phyloP scores from a whole-genome alignment of 225 moss, liverwort and hornwort species.

The Climacium dendroides region DNA sequence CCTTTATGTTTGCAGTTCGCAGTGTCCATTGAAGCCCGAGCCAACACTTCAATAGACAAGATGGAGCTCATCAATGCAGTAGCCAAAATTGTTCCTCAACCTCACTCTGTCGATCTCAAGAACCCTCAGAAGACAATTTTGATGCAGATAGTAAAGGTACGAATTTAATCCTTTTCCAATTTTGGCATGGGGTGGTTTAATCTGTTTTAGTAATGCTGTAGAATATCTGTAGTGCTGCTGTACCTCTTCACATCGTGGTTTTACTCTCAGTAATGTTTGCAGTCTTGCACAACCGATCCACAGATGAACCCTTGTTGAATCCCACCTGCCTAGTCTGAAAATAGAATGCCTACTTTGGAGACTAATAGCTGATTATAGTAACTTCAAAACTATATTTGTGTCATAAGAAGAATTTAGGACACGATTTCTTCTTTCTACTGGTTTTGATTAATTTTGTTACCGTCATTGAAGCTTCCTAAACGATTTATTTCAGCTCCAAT shows the following conservation, averaged over 20 bases:
- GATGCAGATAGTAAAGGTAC: conserved; percentile 92
- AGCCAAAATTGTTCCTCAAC: conserved; percentile 80
- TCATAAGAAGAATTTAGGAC: neutral
- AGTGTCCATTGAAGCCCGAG: conserved; percentile 81
- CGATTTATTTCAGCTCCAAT: neutral
- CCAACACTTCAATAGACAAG: conserved; percentile 90
- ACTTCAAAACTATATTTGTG: neutral
- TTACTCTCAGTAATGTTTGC: neutral
- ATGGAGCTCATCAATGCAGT: conserved; percentile 90
- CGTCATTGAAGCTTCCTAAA: neutral
- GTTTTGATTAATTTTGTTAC: neutral
- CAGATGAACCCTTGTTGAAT: neutral
- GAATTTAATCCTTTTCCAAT: neutral
- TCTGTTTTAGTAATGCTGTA: neutral
- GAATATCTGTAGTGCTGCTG: neutral
- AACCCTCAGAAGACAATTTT: conserved; percentile 91
- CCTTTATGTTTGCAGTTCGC: conserved; percentile 61
- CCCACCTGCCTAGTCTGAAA: neutral
- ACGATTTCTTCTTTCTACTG: neutral
- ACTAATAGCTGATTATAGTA: neutral
- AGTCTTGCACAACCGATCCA: neutral
- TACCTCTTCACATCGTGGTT: neutral
- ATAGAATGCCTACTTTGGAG: neutral
- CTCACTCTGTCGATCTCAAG: conserved; percentile 77
- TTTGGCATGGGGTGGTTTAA: neutral